phyloP scores from a whole-genome alignment of 2,329 filamentous ascomycete species.

The Podosphaera aphanis region DNA sequence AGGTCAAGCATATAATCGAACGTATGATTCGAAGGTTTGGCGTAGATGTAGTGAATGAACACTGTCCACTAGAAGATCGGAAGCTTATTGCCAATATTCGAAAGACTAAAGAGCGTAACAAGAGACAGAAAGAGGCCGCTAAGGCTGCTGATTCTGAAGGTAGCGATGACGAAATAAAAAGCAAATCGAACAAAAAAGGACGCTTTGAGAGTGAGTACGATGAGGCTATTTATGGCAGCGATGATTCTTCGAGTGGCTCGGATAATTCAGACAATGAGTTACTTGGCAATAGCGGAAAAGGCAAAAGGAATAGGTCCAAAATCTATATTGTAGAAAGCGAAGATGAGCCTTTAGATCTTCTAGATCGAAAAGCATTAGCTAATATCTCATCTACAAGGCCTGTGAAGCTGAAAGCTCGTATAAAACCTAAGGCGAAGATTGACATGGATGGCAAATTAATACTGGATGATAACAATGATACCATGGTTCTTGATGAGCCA shows the following conservation, averaged over 20 bases:
- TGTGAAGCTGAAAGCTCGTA: conserved; percentile 29
- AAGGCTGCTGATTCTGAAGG: conserved; percentile 31
- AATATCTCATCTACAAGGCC: conserved; percentile 87
- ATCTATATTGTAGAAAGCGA: conserved; percentile 87
- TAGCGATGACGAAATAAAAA: conserved; percentile 32
- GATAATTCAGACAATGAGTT: conserved; percentile 39
- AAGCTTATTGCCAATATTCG: conserved; percentile 88
- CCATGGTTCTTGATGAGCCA: conserved; percentile 40
- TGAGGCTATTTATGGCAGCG: conserved; percentile 56
- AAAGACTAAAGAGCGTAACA: conserved; percentile 77
- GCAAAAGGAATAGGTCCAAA: conserved; percentile 35
- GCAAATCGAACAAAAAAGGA: conserved; percentile 26
- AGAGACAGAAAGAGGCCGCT: conserved; percentile 60
- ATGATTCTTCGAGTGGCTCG: conserved; percentile 31
- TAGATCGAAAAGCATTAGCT: conserved; percentile 70
- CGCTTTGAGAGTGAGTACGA: conserved; percentile 86
- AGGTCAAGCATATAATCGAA: conserved; percentile 95
- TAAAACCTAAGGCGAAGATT: conserved; percentile 35
- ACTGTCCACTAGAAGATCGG: conserved; percentile 64
- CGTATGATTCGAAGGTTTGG: conserved; percentile 83
- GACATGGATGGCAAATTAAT: conserved; percentile 65
- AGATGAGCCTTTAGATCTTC: conserved; percentile 79
- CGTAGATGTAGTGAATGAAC: conserved; percentile 51
- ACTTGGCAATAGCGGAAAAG: conserved; percentile 22
- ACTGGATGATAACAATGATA: conserved; percentile 34